Evolutionary conservation across 2,329 filamentous ascomycete species (phyloP), one percentile per base, ranked within the genome.

Genomic region (Diaporthe sp.): DNA sequence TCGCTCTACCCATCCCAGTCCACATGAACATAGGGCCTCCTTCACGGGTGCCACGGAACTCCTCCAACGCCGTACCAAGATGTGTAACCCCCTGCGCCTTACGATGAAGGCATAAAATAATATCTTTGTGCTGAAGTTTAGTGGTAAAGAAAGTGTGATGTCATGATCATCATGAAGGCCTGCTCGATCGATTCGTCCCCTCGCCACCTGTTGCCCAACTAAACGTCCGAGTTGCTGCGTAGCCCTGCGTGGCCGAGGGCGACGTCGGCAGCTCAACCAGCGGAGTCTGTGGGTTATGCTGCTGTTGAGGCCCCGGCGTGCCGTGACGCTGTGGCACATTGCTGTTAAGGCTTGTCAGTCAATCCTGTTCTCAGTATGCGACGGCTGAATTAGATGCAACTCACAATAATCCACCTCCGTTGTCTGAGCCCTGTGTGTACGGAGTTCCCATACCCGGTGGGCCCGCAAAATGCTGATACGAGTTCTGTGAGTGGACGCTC

Each of bases 231-330:
- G 76, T 76, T 77, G 53, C 78, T 78, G 34, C 10, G 59, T 85
- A 85, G 39, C 75, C 77, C 1, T 85, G 85, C n/a, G 84, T 78
- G 19, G 82, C 82, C 28, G 83, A 83, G 57, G 81, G 80, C 10
- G 80, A 82, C 1, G 80, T 77, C 5, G 85, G 82, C 2, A 87
- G 78, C 76, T 87, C 86, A 1, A 81, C 82, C 0, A 81, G 80
- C 15, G 78, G 65, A n/a, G 73, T 19, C 2, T 75, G 58, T 4
- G n/a, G 25, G 55, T 17, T 57, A 13, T 28, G 72, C 34, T 53
- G 75, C 59, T 67, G 77, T 55, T 46, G 73, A 55, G 58, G 39
- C 53, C 58, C 31, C 58, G 76, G 55, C 8, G 71, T 73, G n/a
- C 71, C 49, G 12, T 37, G 44, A 13, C 51, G 55, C 42, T 71